Conservation (phyloP, 2,329 filamentous ascomycete genomes). For the Nigrospora oryzae region DNA sequence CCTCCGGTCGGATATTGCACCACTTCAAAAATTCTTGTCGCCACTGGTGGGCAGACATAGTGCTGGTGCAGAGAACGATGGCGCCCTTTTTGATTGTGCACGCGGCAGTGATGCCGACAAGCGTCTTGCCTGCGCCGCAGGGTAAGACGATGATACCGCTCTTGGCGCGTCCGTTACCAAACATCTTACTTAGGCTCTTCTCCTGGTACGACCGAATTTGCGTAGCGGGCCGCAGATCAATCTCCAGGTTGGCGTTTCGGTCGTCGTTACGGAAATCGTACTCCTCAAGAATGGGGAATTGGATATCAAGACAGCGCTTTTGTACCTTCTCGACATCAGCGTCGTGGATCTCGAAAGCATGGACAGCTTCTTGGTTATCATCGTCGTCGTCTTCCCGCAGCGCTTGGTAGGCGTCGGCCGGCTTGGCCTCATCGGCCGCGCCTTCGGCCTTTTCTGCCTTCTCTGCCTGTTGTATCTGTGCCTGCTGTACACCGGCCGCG, state of each 20-base stretch:
- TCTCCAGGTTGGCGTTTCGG: slow-evolving; percentile 83
- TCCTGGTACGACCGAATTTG: slow-evolving; percentile 93
- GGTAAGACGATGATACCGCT: slow-evolving; percentile 96
- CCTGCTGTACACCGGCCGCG: slow-evolving; percentile 79
- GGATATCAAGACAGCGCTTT: slow-evolving; percentile 79
- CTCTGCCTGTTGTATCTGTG: slow-evolving; percentile 32
- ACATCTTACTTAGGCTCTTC: slow-evolving; percentile 98
- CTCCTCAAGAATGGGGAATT: slow-evolving; percentile 84
- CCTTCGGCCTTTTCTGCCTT: slow-evolving; percentile 36
- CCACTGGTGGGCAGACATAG: slow-evolving; percentile 98
- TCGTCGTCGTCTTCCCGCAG: slow-evolving; percentile 78
- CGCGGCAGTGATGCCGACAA: slow-evolving; percentile 96
- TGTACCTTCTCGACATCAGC: slow-evolving; percentile 78
- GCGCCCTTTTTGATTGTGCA: slow-evolving; percentile 97
- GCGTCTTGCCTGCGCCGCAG: slow-evolving; percentile 92
- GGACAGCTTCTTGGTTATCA: slow-evolving; percentile 78
- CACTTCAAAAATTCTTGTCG: slow-evolving; percentile 93
- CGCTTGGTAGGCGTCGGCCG: slow-evolving; percentile 62
- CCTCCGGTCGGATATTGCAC: slow-evolving; percentile 90
- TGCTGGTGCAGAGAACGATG: slow-evolving; percentile 91
- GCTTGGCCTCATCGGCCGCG: slow-evolving; percentile 40
- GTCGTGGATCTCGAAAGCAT: slow-evolving; percentile 86
- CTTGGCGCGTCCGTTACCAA: slow-evolving; percentile 93
- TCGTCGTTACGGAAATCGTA: slow-evolving; percentile 95
- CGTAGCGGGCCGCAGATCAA: slow-evolving; percentile 81